Evolutionary conservation across 129 eudicot genomes (phyloP), one percentile per base, ranked within the genome.

Genomic region (Flaveria sonorensis): DNA sequence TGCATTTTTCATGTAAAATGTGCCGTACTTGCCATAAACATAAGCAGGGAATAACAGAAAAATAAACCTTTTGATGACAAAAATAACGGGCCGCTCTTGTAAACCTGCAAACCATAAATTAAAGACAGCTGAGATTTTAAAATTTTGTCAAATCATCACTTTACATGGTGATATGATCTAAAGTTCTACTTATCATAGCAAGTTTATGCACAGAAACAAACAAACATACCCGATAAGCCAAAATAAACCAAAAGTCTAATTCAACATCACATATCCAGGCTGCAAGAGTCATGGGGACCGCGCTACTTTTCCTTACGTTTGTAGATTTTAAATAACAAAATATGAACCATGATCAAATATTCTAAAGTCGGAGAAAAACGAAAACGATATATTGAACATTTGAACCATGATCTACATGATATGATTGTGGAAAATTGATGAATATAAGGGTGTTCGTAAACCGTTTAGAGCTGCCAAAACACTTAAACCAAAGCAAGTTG

Each of bases 21-120:
- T 40, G 53, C 32, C 3, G 43, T 68, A 42, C 72, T 40, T 74
- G 12, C 56, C 40, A 50, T 12, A 9, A 26, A 30, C 26, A 26
- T 30, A 79, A 46, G 64, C 16, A 52, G 18, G 39, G 42, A 70
- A 10, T 13, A 18, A 61, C 19, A 59, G 64, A 0, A 74, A 23
- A 76, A 60, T 84, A 68, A 39, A 92, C 98, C 98, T 90, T 86
- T 93, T 74, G 98, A 93, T 55, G 98, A 88, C 76, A 93, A 81
- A 82, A 86, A 88, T 62, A 93, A 71, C n/a, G 89, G 87, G 15
- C 98, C 98, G 76, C 89, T 90, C 85, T 90, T 93, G 85, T 87
- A 90, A 45, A 93, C 93, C 98, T 93, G 96, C 87, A 82, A 67
- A 75, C 42, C 69, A 61, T 43, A 14, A 63, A 77, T 48, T 53